Base-by-base conservation (phyloP, 805 yeast species). In the Suhomyces vadensis region DNA sequence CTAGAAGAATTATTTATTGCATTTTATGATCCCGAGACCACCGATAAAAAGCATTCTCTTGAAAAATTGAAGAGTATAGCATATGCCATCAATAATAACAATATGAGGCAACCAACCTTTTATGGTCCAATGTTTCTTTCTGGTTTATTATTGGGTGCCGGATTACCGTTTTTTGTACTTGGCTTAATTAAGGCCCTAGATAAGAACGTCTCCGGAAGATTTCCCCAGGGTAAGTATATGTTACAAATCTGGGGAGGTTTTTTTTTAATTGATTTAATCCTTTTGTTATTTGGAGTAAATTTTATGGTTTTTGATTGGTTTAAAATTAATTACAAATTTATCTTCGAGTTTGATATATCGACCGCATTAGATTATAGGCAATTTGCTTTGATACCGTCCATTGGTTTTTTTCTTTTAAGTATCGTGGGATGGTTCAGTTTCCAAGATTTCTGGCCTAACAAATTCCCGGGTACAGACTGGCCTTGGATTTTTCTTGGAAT, bases 191-290 rank as follows among this genome's bases (percentile, higher is more conserved):
- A 65, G 3, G 90, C 83, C 0, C 63, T 83, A 8, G 57, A 64
- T 10, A 61, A 69, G 13, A 69, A 74, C 0, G 10, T 69, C 1
- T 48, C 45, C 4, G 70, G 74, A 0, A 60, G 58, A 1, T 59
- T 79, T 2, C 79, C 80, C 0, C 85, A 83, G 48, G 86, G 83
- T 0, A 67, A 63, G 35, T 83, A 67, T 46, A 57, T 92, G 44
- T 63, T 92, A 31, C 98, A 95, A 55, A 74, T 94, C 3, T 94
- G 97, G 96, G 97, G 85, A 6, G 98, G 98, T 1, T 90, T 89
- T 62, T 77, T 89, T 52, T 56, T 90, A 46, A 61, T 83, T 4
- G 69, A 75, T 24, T 51, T 91, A n/a, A 75, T 85, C 56, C 66
- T 81, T 5, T 53, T 83, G 19, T 65, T 88, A 2, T 83, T 91